Evolutionary conservation across 768 basidiomycete genomes (phyloP), one percentile per base, ranked within the genome.

Genomic region (Boletus vermiculosoides): DNA sequence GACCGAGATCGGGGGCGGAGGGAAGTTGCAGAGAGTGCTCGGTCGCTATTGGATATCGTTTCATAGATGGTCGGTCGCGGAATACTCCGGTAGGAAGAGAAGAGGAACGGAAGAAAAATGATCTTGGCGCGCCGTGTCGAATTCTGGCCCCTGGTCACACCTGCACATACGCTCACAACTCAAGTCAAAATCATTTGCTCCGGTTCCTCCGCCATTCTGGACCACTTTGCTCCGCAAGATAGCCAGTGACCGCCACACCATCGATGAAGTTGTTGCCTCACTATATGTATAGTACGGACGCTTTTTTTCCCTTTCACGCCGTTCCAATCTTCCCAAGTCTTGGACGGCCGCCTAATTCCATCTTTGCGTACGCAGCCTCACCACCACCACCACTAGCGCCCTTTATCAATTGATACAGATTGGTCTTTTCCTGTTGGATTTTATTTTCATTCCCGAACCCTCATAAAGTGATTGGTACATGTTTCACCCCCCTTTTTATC

Each of bases 201-300:
- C 45, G 52, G 62, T 62, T 57, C 55, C 48, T 54, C 58, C 23
- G 25, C 62, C 59, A 33, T 55, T 60, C 56, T 63, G 48, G 60
- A 60, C 56, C 52, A 45, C 58, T 63, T 56, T 56, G 50, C 66
- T 54, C 47, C 30, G 50, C 59, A 66, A 60, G 58, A 56, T 45
- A 53, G 52, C 56, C 55, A 49, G 50, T 63, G 59, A 71, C 48
- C 57, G 49, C 55, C 42, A 53, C 63, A 52, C 61, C 70, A 68
- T 63, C 68, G 56, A 71, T 57, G 66, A 71, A 63, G 63, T 68
- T 60, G 67, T 74, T 73, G 73, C 73, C 73, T 80, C 73, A 71
- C 63, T 64, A 74, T 73, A 71, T 73, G 59, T 73, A 73, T 73
- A 72, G 77, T 74, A 87, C 86, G 88, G 88, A 90, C 88, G 88